phyloP scores from a whole-genome alignment of 2,329 filamentous ascomycete genomes.

The Epichloe hybrida region DNA sequence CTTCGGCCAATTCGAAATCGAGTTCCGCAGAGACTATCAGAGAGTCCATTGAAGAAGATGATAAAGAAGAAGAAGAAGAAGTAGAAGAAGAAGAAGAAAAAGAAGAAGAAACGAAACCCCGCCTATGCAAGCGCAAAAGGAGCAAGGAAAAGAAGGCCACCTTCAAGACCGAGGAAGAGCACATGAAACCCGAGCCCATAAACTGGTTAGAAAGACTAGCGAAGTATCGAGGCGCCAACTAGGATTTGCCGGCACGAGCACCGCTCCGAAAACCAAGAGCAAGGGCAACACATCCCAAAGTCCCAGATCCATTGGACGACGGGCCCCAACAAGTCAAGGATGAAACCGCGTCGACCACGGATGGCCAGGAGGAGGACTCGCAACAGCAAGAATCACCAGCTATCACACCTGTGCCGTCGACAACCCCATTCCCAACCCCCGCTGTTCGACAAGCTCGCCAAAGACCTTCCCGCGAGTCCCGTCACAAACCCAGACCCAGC shows the following conservation, averaged over 20 bases:
- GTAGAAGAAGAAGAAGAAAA: neutral
- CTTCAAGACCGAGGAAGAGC: neutral
- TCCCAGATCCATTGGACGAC: constrained; percentile 1
- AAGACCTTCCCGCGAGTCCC: neutral
- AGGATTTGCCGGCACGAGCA: neutral
- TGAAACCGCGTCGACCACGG: neutral
- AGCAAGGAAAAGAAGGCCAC: neutral
- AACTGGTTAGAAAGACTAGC: neutral
- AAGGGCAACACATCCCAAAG: neutral
- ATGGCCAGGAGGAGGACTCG: neutral
- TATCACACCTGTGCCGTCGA: neutral
- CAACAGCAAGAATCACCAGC: neutral
- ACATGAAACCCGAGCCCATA: neutral
- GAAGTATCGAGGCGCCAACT: neutral
- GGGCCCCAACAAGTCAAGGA: neutral
- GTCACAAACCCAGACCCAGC: neutral
- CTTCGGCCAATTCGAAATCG: neutral
- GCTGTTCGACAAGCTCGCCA: neutral
- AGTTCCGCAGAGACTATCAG: neutral
- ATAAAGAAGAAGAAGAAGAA: neutral
- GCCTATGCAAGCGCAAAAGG: neutral
- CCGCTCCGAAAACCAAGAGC: neutral
- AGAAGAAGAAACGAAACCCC: neutral
- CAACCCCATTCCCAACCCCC: neutral
- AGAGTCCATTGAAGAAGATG: neutral